Conservation (phyloP, 345 rosid genomes). For the Pistacia integerrima region DNA sequence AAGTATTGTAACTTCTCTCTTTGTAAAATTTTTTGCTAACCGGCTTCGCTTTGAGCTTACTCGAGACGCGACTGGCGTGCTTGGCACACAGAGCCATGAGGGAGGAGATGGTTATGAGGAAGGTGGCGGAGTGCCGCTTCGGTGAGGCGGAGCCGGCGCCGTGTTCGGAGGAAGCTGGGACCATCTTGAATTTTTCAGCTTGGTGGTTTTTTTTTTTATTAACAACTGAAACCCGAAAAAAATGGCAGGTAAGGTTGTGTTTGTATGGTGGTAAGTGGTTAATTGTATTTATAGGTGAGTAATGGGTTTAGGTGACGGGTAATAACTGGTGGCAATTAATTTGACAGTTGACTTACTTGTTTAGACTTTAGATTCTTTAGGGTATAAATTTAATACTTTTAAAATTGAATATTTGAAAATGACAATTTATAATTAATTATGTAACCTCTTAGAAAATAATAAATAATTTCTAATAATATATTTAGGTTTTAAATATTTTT, state of each 20-base stretch:
- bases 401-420: no score
- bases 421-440: no score
- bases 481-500: no score
- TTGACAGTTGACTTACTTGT: neutral
- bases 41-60: conserved; percentile 39
- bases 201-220: neutral
- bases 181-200: conserved; percentile 25
- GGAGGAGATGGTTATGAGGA: conserved; percentile 42
- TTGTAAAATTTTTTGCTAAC: neutral
- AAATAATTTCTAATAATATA: no score
- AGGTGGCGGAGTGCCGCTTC: conserved; percentile 39
- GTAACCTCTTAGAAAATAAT: no score
- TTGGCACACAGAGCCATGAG: conserved; percentile 59
- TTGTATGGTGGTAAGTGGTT: no score
- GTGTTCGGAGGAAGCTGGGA: conserved; percentile 24
- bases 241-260: neutral
- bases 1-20: neutral
- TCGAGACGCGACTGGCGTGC: conserved; percentile 52
- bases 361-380: no score
- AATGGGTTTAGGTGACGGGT: conserved; percentile 19
- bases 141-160: conserved; percentile 28
- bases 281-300: conserved; percentile 11
- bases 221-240: neutral
- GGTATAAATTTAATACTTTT: no score
- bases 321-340: conserved; percentile 25